Evolutionary conservation across 2,329 filamentous ascomycete genomes (phyloP).

Genomic region (Pseudogymnoascus pannorum): DNA sequence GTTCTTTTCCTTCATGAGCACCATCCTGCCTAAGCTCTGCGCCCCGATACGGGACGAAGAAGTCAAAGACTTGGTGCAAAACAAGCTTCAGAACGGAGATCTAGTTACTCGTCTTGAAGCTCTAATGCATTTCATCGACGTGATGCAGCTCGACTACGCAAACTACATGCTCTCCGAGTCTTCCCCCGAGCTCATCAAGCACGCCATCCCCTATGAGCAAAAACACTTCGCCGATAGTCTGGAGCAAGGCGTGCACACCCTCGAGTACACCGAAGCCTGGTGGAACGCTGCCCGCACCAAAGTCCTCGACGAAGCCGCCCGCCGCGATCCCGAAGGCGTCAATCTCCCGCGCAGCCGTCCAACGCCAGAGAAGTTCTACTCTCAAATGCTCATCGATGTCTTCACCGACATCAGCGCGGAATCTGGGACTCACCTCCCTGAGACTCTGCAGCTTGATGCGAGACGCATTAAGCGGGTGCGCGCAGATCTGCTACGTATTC

Average conservation of each 20-base stretch:
- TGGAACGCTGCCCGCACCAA: slow-evolving; percentile 60
- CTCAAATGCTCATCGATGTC: slow-evolving; percentile 66
- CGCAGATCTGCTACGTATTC: slow-evolving; percentile 53
- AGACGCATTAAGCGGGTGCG: slow-evolving; percentile 54
- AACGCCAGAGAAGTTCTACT: slow-evolving; percentile 63
- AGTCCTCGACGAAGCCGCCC: slow-evolving; percentile 56
- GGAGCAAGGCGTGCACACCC: slow-evolving; percentile 44
- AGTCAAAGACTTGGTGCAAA: slow-evolving; percentile 60
- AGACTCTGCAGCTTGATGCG: slow-evolving; percentile 65
- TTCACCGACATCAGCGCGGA: slow-evolving; percentile 60
- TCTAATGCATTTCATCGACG: slow-evolving; percentile 66
- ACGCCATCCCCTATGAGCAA: slow-evolving; percentile 67
- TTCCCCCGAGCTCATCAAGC: slow-evolving; percentile 63
- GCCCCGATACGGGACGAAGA: slow-evolving; percentile 74
- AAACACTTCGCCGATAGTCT: slow-evolving; percentile 62
- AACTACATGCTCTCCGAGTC: slow-evolving; percentile 71
- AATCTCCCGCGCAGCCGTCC: slow-evolving; percentile 55
- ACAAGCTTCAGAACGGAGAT: slow-evolving; percentile 51
- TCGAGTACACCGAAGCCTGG: slow-evolving; percentile 55
- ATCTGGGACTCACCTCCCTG: slow-evolving; percentile 43
- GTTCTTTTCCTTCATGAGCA: slow-evolving; percentile 70
- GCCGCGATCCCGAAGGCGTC: slow-evolving; percentile 62
- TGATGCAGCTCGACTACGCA: slow-evolving; percentile 72
- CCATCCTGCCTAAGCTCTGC: slow-evolving; percentile 69
- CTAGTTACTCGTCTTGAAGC: slow-evolving; percentile 71